A percentile compares a stretch with the other conserved stretches of the same genome.
phyloP scores from a whole-genome alignment of 495 filamentous ascomycete species.

The Immersiella caudata region DNA sequence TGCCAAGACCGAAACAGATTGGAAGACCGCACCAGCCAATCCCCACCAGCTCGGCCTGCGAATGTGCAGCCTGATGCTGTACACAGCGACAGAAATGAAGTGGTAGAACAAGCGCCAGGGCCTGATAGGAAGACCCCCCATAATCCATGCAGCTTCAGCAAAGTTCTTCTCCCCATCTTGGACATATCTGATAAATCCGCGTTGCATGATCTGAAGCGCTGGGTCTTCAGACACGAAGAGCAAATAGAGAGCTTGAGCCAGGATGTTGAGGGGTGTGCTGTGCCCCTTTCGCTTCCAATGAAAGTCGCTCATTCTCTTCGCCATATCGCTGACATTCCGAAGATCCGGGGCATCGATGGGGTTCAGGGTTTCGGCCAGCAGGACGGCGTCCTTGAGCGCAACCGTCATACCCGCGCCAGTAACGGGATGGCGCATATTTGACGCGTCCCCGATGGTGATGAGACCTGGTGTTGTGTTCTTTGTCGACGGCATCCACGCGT shows the following conservation, averaged over 20 bases:
- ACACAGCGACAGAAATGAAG: constrained; percentile 23
- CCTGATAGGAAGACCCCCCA: constrained; percentile 17
- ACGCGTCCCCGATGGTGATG: constrained; percentile 21
- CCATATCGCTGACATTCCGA: neutral
- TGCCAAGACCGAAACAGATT: constrained; percentile 12
- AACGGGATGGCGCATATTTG: constrained; percentile 28
- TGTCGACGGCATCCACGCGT: constrained; percentile 21
- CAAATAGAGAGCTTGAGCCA: constrained; percentile 25
- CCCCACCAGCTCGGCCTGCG: neutral
- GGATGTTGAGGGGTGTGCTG: constrained; percentile 25
- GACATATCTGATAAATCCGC: constrained; percentile 22
- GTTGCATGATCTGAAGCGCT: constrained; percentile 22
- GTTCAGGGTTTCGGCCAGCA: constrained; percentile 4
- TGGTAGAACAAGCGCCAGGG: constrained; percentile 21
- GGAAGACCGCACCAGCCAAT: neutral
- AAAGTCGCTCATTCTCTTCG: constrained; percentile 5
- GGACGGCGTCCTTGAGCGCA: constrained; percentile 22
- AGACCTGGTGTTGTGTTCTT: constrained; percentile 18
- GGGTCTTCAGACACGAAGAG: constrained; percentile 22
- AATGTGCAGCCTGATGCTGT: constrained; percentile 23
- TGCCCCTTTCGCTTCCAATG: constrained; percentile 23
- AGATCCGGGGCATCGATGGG: constrained; percentile 11
- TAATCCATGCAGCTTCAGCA: constrained; percentile 25
- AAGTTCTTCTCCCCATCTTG: constrained; percentile 24
- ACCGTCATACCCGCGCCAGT: constrained; percentile 27